phyloP scores from a whole-genome alignment of 2,329 filamentous ascomycete species.

The Escovopsis sp. region DNA sequence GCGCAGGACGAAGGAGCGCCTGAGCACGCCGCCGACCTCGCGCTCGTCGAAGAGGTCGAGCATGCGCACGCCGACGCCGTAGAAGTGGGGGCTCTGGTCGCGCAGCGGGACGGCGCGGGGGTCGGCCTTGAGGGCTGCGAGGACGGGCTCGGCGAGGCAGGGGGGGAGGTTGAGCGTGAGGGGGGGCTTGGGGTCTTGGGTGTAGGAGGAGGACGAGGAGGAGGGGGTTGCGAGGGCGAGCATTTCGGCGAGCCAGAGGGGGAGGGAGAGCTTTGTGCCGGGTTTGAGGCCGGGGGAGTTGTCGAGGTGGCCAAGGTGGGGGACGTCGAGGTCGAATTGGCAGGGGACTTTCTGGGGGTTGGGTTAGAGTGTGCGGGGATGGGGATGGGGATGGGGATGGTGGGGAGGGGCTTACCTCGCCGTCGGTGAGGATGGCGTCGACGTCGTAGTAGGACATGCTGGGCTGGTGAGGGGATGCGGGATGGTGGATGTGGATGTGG shows the following conservation, averaged over 20 bases:
- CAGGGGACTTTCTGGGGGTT: slow-evolving; percentile 71
- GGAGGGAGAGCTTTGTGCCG: slow-evolving; percentile 67
- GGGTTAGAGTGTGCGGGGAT: neutral
- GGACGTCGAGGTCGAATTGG: slow-evolving; percentile 82
- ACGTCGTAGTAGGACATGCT: slow-evolving; percentile 70
- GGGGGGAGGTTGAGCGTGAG: slow-evolving; percentile 70
- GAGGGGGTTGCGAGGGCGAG: slow-evolving; percentile 53
- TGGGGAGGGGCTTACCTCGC: slow-evolving; percentile 42
- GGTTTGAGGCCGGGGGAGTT: slow-evolving; percentile 66
- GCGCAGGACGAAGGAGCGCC: slow-evolving; percentile 65
- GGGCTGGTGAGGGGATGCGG: neutral
- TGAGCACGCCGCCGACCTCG: slow-evolving; percentile 59
- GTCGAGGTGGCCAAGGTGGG: slow-evolving; percentile 77
- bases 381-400: neutral
- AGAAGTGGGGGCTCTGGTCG: slow-evolving; percentile 75
- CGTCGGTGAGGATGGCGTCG: slow-evolving; percentile 71
- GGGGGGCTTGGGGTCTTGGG: slow-evolving; percentile 36
- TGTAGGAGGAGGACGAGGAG: too few relatives aligned
- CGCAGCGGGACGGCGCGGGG: slow-evolving; percentile 73
- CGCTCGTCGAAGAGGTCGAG: slow-evolving; percentile 79
- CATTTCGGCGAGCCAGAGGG: slow-evolving; percentile 91
- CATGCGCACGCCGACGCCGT: slow-evolving; percentile 70
- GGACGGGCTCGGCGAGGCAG: slow-evolving; percentile 61
- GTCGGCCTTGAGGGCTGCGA: slow-evolving; percentile 84
- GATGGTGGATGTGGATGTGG: neutral